These are phyloP conservation scores for Collybia sp. DNA, from an alignment of 768 basidiomycete species.

Conservation along the genomic window DNA sequence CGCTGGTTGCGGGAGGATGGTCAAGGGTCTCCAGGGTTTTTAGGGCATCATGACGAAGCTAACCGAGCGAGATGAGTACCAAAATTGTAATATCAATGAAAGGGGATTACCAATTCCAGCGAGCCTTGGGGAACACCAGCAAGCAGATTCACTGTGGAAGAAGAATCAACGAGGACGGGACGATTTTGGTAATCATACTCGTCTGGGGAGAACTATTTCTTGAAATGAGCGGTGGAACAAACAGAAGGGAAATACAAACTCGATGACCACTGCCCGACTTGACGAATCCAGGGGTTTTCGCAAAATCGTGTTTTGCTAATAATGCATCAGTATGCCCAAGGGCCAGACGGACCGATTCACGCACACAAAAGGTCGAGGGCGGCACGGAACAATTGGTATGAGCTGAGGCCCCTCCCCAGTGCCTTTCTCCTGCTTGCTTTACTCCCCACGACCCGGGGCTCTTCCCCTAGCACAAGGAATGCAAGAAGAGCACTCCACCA, in stretches of 20 bases:
- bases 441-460: constrained; percentile 24
- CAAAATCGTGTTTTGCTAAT: constrained; percentile 70
- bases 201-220: constrained; percentile 47
- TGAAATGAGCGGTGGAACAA: too few species aligned
- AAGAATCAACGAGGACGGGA: constrained; percentile 74
- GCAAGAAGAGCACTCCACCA: constrained; percentile 69
- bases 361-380: constrained; percentile 79
- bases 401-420: constrained; percentile 78
- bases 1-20: constrained; percentile 35
- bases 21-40: constrained; percentile 67
- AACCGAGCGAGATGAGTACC: constrained; percentile 4
- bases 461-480: constrained; percentile 65
- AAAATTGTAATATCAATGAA: background rate
- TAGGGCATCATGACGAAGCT: constrained; percentile 76
- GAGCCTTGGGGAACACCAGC: constrained; percentile 73
- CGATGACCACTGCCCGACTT: constrained; percentile 50
- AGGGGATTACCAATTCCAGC: constrained; percentile 60
- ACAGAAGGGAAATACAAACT: constrained; percentile 27
- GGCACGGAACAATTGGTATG: constrained; percentile 87
- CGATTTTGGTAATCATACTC: constrained; percentile 48
- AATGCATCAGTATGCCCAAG: constrained; percentile 2
- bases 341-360: constrained; percentile 14
- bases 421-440: constrained; percentile 41
- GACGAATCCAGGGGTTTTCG: constrained; percentile 50
- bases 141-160: constrained; percentile 73